Conservation (phyloP, 352 stramenopile genomes). For the Chrysophaeum taylorii region DNA sequence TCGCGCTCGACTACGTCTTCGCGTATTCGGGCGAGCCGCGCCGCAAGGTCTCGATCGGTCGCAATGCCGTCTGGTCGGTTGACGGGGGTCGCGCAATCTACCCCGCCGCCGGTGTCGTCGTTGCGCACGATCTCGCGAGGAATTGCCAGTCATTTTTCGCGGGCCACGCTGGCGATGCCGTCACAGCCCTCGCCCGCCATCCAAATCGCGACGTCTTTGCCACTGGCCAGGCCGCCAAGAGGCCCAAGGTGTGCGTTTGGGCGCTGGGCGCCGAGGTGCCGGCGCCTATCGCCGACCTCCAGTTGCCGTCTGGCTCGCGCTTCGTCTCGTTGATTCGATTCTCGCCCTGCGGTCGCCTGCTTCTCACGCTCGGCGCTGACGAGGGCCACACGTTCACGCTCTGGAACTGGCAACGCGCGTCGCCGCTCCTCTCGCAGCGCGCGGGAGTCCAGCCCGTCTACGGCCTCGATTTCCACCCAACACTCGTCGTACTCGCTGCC, state of each 20-base stretch:
- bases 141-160: slow-evolving; percentile 21
- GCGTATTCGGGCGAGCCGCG: slow-evolving; percentile 11
- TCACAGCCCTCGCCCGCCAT: slow-evolving; percentile 16
- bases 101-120: slow-evolving; percentile 18
- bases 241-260: slow-evolving; percentile 20
- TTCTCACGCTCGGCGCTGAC: slow-evolving; percentile 13
- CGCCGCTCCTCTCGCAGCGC: slow-evolving; percentile 9
- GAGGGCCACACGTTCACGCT: slow-evolving; percentile 18
- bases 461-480: slow-evolving; percentile 11
- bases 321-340: slow-evolving; percentile 11
- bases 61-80: slow-evolving; percentile 4
- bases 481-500: not conserved
- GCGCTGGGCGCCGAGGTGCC: slow-evolving; percentile 11
- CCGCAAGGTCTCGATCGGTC: not conserved
- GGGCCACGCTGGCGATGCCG: slow-evolving; percentile 18
- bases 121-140: slow-evolving; percentile 19
- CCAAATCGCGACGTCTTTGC: slow-evolving; percentile 21
- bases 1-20: slow-evolving; percentile 19
- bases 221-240: slow-evolving; percentile 8
- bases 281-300: slow-evolving; percentile 15
- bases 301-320: slow-evolving; percentile 5
- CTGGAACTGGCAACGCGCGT: slow-evolving; percentile 19
- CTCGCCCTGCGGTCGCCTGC: slow-evolving; percentile 20
- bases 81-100: slow-evolving; percentile 17
- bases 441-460: slow-evolving; percentile 8